Evolutionary conservation across 2,329 filamentous ascomycete species (phyloP).

Genomic region (Exophiala calicioides): DNA sequence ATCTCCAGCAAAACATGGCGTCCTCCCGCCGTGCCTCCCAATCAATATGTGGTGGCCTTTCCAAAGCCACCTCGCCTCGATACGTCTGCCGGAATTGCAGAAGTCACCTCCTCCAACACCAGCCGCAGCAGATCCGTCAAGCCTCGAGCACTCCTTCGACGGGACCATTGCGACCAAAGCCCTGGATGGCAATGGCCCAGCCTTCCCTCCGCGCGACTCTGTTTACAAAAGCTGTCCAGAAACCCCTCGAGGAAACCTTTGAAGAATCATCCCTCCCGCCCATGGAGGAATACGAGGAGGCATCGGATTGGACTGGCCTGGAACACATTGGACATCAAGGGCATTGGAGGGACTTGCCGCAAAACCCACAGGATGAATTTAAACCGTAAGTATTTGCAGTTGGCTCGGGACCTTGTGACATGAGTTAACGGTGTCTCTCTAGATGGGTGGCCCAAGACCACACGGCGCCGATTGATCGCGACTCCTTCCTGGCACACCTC

Average conservation of each 20-base stretch:
- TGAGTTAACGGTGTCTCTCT: constrained; percentile 39
- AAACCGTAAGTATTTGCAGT: constrained; percentile 40
- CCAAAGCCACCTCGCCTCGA: constrained; percentile 1
- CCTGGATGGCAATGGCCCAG: background rate
- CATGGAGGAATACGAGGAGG: constrained; percentile 18
- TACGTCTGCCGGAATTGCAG: constrained; percentile 24
- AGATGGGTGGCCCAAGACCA: constrained; percentile 42
- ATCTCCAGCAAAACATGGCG: constrained; percentile 9
- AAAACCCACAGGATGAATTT: constrained; percentile 42
- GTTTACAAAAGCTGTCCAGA: no score
- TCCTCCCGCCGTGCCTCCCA: constrained; percentile 11
- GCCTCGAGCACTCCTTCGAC: constrained; percentile 6
- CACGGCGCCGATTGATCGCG: constrained; percentile 29
- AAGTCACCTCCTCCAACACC: constrained; percentile 8
- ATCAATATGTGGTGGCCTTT: constrained; percentile 12
- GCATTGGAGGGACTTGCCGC: constrained; percentile 41
- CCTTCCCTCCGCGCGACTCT: background rate
- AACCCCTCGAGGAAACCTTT: background rate
- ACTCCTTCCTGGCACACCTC: constrained; percentile 25
- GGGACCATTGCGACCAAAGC: background rate
- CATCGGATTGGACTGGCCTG: constrained; percentile 53
- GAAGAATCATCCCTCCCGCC: background rate
- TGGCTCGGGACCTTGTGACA: constrained; percentile 35
- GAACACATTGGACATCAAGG: constrained; percentile 55
- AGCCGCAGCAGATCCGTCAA: constrained; percentile 17